These are phyloP conservation scores for Lactarius sanguifluus DNA, from an alignment of 768 basidiomycete species.

Conservation along the genomic window DNA sequence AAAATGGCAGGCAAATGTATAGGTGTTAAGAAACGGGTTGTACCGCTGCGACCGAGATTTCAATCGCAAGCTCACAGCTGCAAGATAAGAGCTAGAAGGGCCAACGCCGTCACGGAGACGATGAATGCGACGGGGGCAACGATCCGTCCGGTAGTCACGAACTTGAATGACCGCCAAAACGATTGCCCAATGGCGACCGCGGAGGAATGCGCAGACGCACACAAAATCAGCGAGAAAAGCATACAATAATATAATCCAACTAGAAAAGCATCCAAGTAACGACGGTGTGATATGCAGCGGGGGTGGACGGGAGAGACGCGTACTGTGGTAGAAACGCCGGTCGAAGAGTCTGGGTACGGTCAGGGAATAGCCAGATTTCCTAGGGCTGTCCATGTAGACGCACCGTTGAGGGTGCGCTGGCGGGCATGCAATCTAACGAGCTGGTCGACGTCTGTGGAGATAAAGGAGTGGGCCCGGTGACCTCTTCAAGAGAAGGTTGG, in stretches of 20 bases:
- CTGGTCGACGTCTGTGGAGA: constrained; percentile 38
- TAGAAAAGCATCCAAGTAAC: constrained; percentile 25
- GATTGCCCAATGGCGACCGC: constrained; percentile 63
- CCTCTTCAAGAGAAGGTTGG: constrained; percentile 30
- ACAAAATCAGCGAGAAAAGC: constrained; percentile 60
- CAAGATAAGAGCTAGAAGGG: constrained; percentile 63
- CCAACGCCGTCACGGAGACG: constrained; percentile 64
- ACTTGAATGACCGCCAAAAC: constrained; percentile 80
- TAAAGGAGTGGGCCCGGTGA: constrained; percentile 37
- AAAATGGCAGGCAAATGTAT: neutral
- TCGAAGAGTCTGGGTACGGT: constrained; percentile 79
- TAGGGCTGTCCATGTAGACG: constrained; percentile 74
- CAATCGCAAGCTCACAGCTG: neutral
- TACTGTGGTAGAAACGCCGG: constrained; percentile 65
- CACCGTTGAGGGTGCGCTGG: constrained; percentile 80
- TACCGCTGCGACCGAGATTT: neutral
- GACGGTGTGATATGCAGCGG: neutral
- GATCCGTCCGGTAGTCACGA: constrained; percentile 73
- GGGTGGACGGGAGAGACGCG: constrained; percentile 32
- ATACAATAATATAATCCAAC: constrained; percentile 62
- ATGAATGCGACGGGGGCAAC: constrained; percentile 58
- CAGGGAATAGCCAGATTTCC: constrained; percentile 68
- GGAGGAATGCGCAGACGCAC: constrained; percentile 55
- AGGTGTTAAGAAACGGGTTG: no score
- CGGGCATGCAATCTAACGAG: constrained; percentile 74